Evolutionary conservation across 805 yeast genomes (phyloP).

Genomic region (Candida sithepensis): DNA sequence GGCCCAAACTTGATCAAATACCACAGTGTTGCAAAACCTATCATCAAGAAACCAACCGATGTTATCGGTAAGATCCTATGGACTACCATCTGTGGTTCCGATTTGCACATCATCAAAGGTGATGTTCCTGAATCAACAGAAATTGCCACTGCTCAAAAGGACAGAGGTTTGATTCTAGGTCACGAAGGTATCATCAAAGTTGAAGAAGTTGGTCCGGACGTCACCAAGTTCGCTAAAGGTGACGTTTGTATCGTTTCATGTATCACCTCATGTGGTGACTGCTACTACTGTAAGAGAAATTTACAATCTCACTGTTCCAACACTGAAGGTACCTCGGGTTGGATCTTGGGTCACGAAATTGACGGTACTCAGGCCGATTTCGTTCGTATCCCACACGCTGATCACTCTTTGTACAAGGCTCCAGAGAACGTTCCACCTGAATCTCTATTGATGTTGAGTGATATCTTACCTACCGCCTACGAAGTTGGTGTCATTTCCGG

Average conservation of each 20-base stretch:
- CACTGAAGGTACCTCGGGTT: conserved; percentile 39
- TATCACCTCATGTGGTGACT: conserved; percentile 57
- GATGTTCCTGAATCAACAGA: conserved; percentile 52
- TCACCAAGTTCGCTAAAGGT: conserved; percentile 47
- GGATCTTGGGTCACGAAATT: conserved; percentile 53
- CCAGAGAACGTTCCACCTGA: conserved; percentile 36
- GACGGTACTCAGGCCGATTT: conserved; percentile 68
- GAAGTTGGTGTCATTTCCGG: conserved; percentile 63
- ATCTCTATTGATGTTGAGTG: conserved; percentile 56
- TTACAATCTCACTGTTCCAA: conserved; percentile 59
- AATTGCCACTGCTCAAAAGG: conserved; percentile 18
- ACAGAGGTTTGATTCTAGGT: conserved; percentile 41
- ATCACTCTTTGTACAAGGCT: conserved; percentile 34
- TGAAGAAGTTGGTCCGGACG: conserved; percentile 45
- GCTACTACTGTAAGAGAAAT: conserved; percentile 51
- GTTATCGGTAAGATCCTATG: conserved; percentile 53
- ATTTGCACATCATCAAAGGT: conserved; percentile 59
- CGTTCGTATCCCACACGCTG: conserved; percentile 51
- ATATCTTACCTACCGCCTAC: conserved; percentile 65
- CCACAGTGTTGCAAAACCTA: conserved; percentile 40
- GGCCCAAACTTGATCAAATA: conserved; percentile 40
- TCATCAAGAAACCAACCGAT: conserved; percentile 43
- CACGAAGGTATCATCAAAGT: conserved; percentile 62
- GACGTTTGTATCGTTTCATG: conserved; percentile 65
- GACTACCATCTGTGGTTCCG: conserved; percentile 66